Conservation (phyloP, 2,329 filamentous ascomycete genomes). For the Talaromyces islandicus region DNA sequence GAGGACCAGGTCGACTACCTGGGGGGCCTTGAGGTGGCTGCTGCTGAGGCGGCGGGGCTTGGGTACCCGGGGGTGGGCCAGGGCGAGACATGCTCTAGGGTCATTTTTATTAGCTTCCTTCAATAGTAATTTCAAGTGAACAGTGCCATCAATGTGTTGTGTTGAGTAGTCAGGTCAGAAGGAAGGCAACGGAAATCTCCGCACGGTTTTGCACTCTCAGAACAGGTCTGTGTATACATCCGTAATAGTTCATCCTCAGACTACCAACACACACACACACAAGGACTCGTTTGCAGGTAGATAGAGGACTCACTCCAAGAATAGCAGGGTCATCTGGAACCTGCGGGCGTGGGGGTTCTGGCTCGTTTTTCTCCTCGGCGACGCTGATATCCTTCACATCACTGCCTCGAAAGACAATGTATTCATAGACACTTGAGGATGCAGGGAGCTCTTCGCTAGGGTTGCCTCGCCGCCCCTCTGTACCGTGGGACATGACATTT, state of each 20-base stretch:
- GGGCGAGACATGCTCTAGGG: conserved; percentile 38
- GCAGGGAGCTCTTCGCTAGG: conserved; percentile 76
- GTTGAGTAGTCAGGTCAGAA: conserved; percentile 64
- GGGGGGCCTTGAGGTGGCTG: conserved; percentile 18
- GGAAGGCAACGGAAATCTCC: conserved; percentile 99
- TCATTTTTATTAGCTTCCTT: not conserved
- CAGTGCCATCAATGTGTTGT: conserved; percentile 2
- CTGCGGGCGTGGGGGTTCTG: conserved; percentile 67
- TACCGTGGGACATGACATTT: conserved; percentile 90
- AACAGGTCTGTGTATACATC: conserved; percentile 84
- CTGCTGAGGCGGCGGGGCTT: conserved; percentile 8
- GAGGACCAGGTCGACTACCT: conserved; percentile 18
- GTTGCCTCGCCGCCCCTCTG: conserved; percentile 77
- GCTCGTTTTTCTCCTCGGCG: conserved; percentile 68
- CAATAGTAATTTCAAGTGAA: conserved; percentile 3
- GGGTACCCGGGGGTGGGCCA: conserved; percentile 35
- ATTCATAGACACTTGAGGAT: conserved; percentile 89
- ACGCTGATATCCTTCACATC: conserved; percentile 98
- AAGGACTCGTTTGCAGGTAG: conserved; percentile 7
- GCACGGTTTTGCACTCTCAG: conserved; percentile 95
- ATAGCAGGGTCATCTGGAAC: conserved; percentile 95
- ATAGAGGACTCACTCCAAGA: conserved; percentile 72
- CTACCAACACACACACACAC: conserved; percentile 21
- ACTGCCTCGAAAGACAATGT: conserved; percentile 96
- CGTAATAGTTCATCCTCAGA: conserved; percentile 76